phyloP scores from a whole-genome alignment of 169 alveolate genomes.

The Pseudocohnilembus persalinus region DNA sequence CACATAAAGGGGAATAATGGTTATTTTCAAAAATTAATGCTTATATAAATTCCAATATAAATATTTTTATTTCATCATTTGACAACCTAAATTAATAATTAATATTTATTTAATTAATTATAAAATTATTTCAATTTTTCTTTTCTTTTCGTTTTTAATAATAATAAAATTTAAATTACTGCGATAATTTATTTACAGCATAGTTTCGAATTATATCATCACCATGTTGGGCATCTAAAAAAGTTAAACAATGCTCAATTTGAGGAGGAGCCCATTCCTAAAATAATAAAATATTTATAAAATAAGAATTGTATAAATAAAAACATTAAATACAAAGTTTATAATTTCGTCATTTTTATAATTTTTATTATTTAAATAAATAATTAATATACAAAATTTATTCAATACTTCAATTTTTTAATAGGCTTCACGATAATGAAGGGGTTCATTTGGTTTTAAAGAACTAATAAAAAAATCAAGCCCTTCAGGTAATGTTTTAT shows the following conservation, averaged over 20 bases:
- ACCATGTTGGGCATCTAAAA: slow-evolving; percentile 40
- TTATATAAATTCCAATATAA: slow-evolving; percentile 76
- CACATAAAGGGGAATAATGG: slow-evolving; percentile 78
- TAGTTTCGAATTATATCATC: slow-evolving; percentile 39
- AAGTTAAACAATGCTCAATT: slow-evolving; percentile 37
- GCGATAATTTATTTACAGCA: slow-evolving; percentile 27
- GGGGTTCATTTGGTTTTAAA: slow-evolving; percentile 39
- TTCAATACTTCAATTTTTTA: background rate
- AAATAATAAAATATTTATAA: background rate
- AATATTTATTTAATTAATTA: background rate
- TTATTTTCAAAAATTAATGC: slow-evolving; percentile 79
- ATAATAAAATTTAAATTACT: slow-evolving; percentile 5
- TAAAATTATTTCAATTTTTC: slow-evolving; percentile 3
- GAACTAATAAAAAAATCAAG: slow-evolving; percentile 37
- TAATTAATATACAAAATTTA: too few relatives aligned
- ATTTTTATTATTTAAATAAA: too few relatives aligned
- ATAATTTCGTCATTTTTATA: too few relatives aligned
- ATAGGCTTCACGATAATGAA: slow-evolving; percentile 31
- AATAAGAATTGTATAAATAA: too few relatives aligned
- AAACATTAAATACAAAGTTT: too few relatives aligned
- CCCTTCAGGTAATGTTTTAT: slow-evolving; percentile 31
- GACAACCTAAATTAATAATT: slow-evolving; percentile 40
- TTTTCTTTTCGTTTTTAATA: slow-evolving; percentile 15
- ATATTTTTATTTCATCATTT: slow-evolving; percentile 60
- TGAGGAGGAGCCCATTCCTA: slow-evolving; percentile 38